These are phyloP conservation scores for Diatrype stigma DNA, from an alignment of 2,329 filamentous ascomycete species.

Conservation along the genomic window DNA sequence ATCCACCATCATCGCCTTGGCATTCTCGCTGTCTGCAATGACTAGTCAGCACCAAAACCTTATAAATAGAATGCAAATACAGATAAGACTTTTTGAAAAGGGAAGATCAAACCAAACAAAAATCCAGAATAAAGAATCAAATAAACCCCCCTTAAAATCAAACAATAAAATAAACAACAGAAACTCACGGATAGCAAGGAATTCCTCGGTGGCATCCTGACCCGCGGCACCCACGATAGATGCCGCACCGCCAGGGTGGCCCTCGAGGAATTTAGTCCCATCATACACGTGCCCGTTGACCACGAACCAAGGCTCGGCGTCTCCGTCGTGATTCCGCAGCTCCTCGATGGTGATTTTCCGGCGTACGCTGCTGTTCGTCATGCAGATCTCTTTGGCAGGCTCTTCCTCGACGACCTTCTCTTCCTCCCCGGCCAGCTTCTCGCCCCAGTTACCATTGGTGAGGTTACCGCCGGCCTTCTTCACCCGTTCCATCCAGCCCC, in stretches of 20 bases:
- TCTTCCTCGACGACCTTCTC: constrained; percentile 41
- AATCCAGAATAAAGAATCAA: no score
- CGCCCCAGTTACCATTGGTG: constrained; percentile 80
- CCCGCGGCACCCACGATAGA: constrained; percentile 82
- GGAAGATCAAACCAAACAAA: no score
- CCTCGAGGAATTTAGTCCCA: constrained; percentile 73
- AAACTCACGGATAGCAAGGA: constrained; percentile 80
- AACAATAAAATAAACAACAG: background rate
- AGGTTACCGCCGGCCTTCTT: constrained; percentile 80
- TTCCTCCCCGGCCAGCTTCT: constrained; percentile 54
- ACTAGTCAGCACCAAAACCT: constrained; percentile 3
- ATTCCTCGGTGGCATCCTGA: constrained; percentile 80
- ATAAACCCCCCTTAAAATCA: background rate
- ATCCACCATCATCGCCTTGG: constrained; percentile 80
- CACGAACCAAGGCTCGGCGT: constrained; percentile 77
- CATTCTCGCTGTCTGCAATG: constrained; percentile 79
- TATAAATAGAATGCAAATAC: constrained; percentile 19
- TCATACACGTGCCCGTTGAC: constrained; percentile 87
- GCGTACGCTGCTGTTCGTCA: constrained; percentile 67
- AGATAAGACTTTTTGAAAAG: no score
- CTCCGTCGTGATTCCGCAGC: constrained; percentile 61
- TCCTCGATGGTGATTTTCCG: constrained; percentile 66
- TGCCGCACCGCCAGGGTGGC: constrained; percentile 79
- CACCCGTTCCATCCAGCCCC: constrained; percentile 91
- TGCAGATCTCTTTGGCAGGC: constrained; percentile 62